Conservation (phyloP, 768 basidiomycete species). For the Mycena galopus region DNA sequence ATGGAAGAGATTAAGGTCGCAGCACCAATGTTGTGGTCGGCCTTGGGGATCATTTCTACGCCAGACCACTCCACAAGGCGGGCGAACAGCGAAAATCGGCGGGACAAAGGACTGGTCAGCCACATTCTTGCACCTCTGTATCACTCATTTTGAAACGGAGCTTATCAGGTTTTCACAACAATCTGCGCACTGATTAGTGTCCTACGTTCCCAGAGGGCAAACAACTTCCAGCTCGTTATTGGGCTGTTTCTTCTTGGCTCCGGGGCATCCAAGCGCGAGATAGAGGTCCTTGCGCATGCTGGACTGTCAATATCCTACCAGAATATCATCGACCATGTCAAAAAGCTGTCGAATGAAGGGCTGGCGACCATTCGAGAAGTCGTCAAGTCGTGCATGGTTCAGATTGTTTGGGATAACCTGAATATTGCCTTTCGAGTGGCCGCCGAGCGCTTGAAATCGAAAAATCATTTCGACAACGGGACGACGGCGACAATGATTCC, state of each 20-base stretch:
- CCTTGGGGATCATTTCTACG: background rate
- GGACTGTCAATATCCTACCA: slow-evolving; percentile 22
- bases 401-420: slow-evolving; percentile 45
- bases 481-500: slow-evolving; percentile 24
- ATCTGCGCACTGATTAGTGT: slow-evolving; percentile 27
- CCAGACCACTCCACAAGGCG: slow-evolving; percentile 5
- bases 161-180: slow-evolving; percentile 27
- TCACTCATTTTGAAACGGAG: no score
- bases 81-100: background rate
- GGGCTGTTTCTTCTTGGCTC: slow-evolving; percentile 32
- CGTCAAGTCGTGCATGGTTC: slow-evolving; percentile 16
- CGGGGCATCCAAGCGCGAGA: slow-evolving; percentile 8
- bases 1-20: background rate
- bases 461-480: background rate
- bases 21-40: background rate
- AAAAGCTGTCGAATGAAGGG: slow-evolving; percentile 10
- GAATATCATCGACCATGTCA: background rate
- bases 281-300: slow-evolving; percentile 32
- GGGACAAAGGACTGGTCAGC: slow-evolving; percentile 1
- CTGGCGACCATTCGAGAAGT: slow-evolving; percentile 2
- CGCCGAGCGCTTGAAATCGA: background rate
- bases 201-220: slow-evolving; percentile 23
- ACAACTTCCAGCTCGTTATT: slow-evolving; percentile 31
- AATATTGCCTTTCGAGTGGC: background rate
- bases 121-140: no score